Conservation (phyloP, 345 rosid genomes). For the Salix caprea region DNA sequence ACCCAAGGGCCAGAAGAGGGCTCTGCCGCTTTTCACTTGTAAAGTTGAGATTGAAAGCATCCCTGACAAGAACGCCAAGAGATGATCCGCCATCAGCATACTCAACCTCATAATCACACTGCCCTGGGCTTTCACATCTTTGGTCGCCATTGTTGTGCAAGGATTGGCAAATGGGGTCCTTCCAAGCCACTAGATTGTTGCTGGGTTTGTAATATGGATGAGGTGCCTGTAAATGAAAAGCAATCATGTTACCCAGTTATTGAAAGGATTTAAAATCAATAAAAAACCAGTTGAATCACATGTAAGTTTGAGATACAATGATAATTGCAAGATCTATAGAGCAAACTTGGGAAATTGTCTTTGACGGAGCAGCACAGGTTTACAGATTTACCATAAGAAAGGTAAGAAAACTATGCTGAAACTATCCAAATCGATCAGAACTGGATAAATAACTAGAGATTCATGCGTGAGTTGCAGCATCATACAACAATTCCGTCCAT, state of each 20-base stretch:
- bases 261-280: background rate
- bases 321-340: background rate
- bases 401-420: background rate
- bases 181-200: conserved; percentile 56
- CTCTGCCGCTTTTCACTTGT: conserved; percentile 47
- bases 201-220: conserved; percentile 79
- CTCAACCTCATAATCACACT: conserved; percentile 86
- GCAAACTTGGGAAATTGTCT: background rate
- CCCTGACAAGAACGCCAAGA: conserved; percentile 81
- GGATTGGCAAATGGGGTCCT: conserved; percentile 75
- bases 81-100: conserved; percentile 95
- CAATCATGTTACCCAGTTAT: background rate
- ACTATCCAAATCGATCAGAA: background rate
- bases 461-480: background rate
- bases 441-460: background rate
- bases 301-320: background rate
- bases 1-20: conserved; percentile 82
- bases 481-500: background rate
- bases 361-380: background rate
- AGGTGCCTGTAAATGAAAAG: conserved; percentile 56
- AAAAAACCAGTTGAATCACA: background rate
- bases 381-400: background rate
- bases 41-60: conserved; percentile 57
- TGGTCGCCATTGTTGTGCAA: conserved; percentile 50
- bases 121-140: conserved; percentile 52